Evolutionary conservation across 2,329 filamentous ascomycete genomes (phyloP), one percentile per base, ranked within the genome.

Genomic region (Elsinoe australis): DNA sequence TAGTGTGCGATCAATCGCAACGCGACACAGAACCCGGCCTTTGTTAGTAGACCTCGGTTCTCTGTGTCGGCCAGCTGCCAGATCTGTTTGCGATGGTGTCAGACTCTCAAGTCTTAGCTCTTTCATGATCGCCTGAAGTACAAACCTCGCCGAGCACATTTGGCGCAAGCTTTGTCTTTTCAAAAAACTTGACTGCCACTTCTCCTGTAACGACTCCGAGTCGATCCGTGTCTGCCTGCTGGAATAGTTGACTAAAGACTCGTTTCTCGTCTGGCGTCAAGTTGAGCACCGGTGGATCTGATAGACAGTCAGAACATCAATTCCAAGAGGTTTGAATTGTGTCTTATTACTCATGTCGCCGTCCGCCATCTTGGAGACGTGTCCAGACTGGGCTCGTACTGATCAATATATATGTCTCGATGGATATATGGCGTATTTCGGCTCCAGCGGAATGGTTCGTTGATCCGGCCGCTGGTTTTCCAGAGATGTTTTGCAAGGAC

Each of bases 21-120:
- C 50, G 94, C 92, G 63, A 95, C 79, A 52, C 89, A 87, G 69
- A 98, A 98, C 63, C 90, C 92, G 33, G 88, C 80, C 15, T 88
- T 88, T 26, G 89, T 95, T 56, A 98, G 73, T 57, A 96, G 85
- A 46, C 92, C 92, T 55, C 89, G 81, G 71, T 98, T 98, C 71
- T 96, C 90, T 56, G 80, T 88, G 71, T 98, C 92, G 57, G 92
- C 90, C 65, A 98, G 92, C 70, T 96, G 90, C 92, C 92, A 98
- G 75, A 98, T 96, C 85, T 95, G 67, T 7, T 14, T 49, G 54
- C n/a, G 47, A 41, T 36, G 12, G 8, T 33, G 9, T 32, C 14
- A 47, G 42, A 14, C 7, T 10, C 3, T 4, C 15, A 26, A 24
- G 21, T 14, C 34, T 48, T 38, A 39, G 35, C 48, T 35, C 2